Percentiles rank a stretch among this genome's conserved stretches.
Conservation (phyloP, 1,284 basidiomycete genomes). For the Abortiporus biennis region DNA sequence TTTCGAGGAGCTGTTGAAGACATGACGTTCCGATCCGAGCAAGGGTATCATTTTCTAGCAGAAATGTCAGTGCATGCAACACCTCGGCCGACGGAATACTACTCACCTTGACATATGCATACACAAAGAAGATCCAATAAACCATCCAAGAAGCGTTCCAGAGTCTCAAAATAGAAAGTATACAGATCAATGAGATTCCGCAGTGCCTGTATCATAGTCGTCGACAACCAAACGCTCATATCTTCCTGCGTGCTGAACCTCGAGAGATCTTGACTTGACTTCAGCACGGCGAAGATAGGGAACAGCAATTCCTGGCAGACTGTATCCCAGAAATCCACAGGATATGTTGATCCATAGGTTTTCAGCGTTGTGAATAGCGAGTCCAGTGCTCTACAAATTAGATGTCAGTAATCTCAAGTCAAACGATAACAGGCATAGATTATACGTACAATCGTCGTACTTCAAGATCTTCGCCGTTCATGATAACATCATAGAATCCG, state of each 20-base stretch:
- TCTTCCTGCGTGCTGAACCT: slow-evolving; percentile 96
- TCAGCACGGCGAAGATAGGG: slow-evolving; percentile 97
- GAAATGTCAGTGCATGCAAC: not conserved
- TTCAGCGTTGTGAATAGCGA: slow-evolving; percentile 95
- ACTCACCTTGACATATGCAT: slow-evolving; percentile 96
- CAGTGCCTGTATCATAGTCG: slow-evolving; percentile 98
- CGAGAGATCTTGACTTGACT: slow-evolving; percentile 85
- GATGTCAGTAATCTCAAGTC: slow-evolving; percentile 5
- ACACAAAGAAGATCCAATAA: slow-evolving; percentile 91
- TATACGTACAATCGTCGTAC: slow-evolving; percentile 83
- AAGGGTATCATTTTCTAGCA: slow-evolving; percentile 91
- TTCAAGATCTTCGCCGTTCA: slow-evolving; percentile 99
- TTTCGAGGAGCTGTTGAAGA: slow-evolving; percentile 93
- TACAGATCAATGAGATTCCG: slow-evolving; percentile 95
- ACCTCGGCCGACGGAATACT: not conserved
- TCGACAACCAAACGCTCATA: slow-evolving; percentile 99
- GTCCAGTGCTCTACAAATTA: slow-evolving; percentile 76
- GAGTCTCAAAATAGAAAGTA: slow-evolving; percentile 91
- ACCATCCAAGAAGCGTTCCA: slow-evolving; percentile 89
- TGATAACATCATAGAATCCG: slow-evolving; percentile 98
- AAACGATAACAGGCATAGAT: not conserved
- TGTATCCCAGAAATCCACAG: slow-evolving; percentile 96
- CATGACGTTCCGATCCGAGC: slow-evolving; percentile 98
- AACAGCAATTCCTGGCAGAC: slow-evolving; percentile 95
- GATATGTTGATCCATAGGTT: slow-evolving; percentile 82